phyloP scores from a whole-genome alignment of 495 filamentous ascomycete genomes.

The Aspergillus cristatus region DNA sequence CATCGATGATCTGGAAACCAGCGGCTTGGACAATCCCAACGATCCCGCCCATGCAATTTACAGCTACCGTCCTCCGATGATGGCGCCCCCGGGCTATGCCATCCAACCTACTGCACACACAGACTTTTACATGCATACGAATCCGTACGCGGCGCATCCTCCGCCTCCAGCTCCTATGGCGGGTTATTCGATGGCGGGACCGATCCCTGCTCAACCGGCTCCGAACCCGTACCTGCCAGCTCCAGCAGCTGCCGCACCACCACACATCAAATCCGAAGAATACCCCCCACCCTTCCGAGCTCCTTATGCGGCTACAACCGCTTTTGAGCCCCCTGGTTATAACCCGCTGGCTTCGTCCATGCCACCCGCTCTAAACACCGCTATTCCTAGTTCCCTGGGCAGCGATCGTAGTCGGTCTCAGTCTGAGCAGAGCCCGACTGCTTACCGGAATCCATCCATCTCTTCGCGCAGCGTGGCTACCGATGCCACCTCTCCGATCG shows the following conservation, averaged over 20 bases:
- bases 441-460: constrained; percentile 36
- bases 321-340: constrained; percentile 30
- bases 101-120: constrained; percentile 23
- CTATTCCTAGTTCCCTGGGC: constrained; percentile 22
- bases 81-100: constrained; percentile 28
- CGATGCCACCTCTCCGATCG: constrained; percentile 35
- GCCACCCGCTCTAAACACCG: constrained; percentile 21
- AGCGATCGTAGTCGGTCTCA: constrained; percentile 34
- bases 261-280: constrained; percentile 29
- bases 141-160: constrained; percentile 21
- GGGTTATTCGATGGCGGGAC: constrained; percentile 26
- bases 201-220: constrained; percentile 24
- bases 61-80: constrained; percentile 32
- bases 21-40: constrained; percentile 28
- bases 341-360: constrained; percentile 30
- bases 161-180: constrained; percentile 28
- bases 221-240: constrained; percentile 35
- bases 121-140: constrained; percentile 32
- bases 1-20: constrained; percentile 50
- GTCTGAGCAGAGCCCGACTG: constrained; percentile 32
- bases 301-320: constrained; percentile 20
- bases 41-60: constrained; percentile 32
- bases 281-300: constrained; percentile 27
- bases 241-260: constrained; percentile 9
- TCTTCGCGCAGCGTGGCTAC: constrained; percentile 34